These are phyloP conservation scores for Populus euphratica DNA, from an alignment of 345 rosid species.

Conservation along the genomic window DNA sequence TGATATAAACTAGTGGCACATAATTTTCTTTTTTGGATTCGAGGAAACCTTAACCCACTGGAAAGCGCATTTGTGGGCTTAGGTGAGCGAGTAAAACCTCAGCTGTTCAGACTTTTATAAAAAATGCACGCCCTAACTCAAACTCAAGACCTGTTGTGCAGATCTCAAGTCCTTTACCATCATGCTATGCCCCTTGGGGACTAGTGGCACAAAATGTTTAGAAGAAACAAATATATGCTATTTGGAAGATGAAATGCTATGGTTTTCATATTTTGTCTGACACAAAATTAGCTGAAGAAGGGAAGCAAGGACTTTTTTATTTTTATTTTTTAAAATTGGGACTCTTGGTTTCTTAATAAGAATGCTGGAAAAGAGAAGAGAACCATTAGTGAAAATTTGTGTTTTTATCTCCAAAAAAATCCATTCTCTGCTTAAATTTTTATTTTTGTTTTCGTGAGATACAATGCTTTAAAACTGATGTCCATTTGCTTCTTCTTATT, in stretches of 20 bases:
- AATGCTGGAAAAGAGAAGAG: neutral
- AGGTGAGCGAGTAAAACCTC: too few relatives aligned
- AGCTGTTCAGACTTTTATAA: too few relatives aligned
- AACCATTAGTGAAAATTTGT: neutral
- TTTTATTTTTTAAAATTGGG: neutral
- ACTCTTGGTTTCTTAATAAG: neutral
- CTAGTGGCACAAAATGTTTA: neutral
- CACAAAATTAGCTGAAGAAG: neutral
- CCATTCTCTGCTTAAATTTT: neutral
- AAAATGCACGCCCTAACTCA: fast-evolving
- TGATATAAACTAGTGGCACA: neutral
- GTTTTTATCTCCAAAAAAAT: neutral
- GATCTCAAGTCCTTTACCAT: too few relatives aligned
- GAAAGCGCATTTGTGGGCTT: too few relatives aligned
- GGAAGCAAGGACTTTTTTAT: neutral
- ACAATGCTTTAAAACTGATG: conserved; percentile 1
- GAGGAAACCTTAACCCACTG: too few relatives aligned
- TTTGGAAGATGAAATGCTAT: neutral
- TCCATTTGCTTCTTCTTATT: neutral
- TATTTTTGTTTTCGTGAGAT: neutral
- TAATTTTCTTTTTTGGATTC: neutral
- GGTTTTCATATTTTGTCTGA: neutral
- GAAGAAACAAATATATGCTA: neutral
- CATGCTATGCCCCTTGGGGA: too few relatives aligned
- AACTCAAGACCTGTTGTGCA: too few relatives aligned